These are phyloP conservation scores for Lactifluus echinatus DNA, from an alignment of 768 basidiomycete species.

Conservation along the genomic window DNA sequence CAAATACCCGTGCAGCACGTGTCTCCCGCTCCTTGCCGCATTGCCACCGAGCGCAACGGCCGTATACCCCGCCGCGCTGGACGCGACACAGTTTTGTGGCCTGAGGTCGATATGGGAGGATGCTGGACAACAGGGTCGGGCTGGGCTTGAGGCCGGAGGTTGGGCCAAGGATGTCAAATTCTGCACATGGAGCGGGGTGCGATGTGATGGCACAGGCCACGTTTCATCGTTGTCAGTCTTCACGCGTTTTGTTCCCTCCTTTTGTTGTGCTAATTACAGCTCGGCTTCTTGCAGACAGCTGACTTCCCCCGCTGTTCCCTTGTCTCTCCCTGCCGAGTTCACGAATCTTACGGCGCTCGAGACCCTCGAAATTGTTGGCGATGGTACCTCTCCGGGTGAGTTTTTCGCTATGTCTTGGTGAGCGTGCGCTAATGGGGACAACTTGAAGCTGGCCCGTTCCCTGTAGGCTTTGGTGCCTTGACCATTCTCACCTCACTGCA, in stretches of 20 bases:
- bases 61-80: slow-evolving; percentile 28
- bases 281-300: slow-evolving; percentile 26
- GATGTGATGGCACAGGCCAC: slow-evolving; percentile 34
- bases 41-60: slow-evolving; percentile 27
- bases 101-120: slow-evolving; percentile 37
- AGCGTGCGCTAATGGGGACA: not conserved
- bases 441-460: slow-evolving; percentile 34
- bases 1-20: slow-evolving; percentile 40
- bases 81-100: slow-evolving; percentile 41
- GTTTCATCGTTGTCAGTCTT: slow-evolving; percentile 35
- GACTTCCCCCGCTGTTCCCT: slow-evolving; percentile 41
- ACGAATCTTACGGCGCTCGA: slow-evolving; percentile 32
- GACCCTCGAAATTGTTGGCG: slow-evolving; percentile 34
- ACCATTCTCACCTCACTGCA: slow-evolving; percentile 33
- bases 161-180: slow-evolving; percentile 40
- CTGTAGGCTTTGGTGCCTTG: slow-evolving; percentile 32
- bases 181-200: slow-evolving; percentile 41
- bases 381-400: slow-evolving; percentile 36
- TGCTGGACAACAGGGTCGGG: slow-evolving; percentile 31
- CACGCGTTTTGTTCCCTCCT: not conserved
- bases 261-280: not conserved
- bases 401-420: not conserved
- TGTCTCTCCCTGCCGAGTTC: slow-evolving; percentile 35
- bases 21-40: slow-evolving; percentile 33
- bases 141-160: slow-evolving; percentile 32